Conservation (phyloP, 148 eudicot genomes). For the Rhododendron griersonianum region DNA sequence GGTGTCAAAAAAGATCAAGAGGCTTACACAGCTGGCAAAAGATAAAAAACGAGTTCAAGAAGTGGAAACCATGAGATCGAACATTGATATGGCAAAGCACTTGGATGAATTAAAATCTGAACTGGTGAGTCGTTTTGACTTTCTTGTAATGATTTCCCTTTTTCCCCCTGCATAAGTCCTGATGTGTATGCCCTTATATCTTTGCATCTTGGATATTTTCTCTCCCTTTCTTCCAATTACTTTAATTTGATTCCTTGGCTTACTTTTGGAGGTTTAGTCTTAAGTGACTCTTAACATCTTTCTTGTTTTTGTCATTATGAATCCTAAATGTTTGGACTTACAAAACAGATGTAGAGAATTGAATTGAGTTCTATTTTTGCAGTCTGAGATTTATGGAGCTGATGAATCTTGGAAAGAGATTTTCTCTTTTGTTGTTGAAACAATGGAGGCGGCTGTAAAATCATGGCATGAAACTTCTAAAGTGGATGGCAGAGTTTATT, state of each 20-base stretch:
- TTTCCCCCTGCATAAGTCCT: background rate
- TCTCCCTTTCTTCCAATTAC: background rate
- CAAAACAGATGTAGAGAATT: background rate
- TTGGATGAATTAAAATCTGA: conserved; percentile 62
- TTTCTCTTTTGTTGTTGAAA: conserved; percentile 78
- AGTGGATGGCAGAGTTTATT: conserved; percentile 87
- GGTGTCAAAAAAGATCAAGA: conserved; percentile 85
- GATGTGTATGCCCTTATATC: background rate
- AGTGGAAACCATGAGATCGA: conserved; percentile 71
- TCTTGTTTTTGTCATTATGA: background rate
- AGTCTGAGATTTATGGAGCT: conserved; percentile 69
- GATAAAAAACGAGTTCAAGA: conserved; percentile 78
- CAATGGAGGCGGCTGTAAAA: conserved; percentile 82
- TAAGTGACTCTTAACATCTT: background rate
- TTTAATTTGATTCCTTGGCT: background rate
- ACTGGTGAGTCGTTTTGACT: conserved; percentile 49
- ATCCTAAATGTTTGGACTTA: background rate
- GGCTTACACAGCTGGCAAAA: conserved; percentile 62
- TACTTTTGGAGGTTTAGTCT: background rate
- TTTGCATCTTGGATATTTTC: background rate
- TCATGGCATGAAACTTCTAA: conserved; percentile 88
- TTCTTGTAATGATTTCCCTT: background rate
- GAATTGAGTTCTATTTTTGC: conserved; percentile 19
- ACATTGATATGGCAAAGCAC: conserved; percentile 74
- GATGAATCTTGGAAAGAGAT: conserved; percentile 52